These are phyloP conservation scores for Neonectria ditissima DNA, from an alignment of 2,329 filamentous ascomycete species.

Conservation along the genomic window DNA sequence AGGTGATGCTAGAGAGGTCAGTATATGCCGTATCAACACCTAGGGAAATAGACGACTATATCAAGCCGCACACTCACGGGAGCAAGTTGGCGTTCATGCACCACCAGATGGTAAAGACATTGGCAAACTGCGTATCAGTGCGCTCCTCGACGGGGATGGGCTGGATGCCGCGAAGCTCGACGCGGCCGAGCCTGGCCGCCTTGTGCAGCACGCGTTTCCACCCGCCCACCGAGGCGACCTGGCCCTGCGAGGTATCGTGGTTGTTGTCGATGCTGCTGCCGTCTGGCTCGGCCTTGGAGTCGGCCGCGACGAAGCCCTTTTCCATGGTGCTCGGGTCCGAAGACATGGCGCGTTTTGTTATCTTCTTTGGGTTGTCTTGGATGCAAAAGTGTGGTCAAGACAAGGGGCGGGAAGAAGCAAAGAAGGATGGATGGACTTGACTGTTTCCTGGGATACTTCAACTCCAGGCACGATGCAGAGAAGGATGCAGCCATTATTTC, in stretches of 20 bases:
- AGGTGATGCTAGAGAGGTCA: slow-evolving; percentile 47
- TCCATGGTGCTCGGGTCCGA: slow-evolving; percentile 13
- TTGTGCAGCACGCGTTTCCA: slow-evolving; percentile 15
- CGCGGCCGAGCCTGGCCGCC: slow-evolving; percentile 28
- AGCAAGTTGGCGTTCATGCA: slow-evolving; percentile 49
- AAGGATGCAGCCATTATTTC: slow-evolving; percentile 24
- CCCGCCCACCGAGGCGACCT: slow-evolving; percentile 12
- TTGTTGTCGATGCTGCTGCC: slow-evolving; percentile 16
- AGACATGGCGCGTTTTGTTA: slow-evolving; percentile 4
- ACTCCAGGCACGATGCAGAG: slow-evolving; percentile 10
- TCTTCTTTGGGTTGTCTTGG: background rate
- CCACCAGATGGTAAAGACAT: slow-evolving; percentile 48
- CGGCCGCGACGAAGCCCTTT: slow-evolving; percentile 7
- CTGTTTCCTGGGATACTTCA: background rate
- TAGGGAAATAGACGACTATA: too few relatives aligned
- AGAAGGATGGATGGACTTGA: too few relatives aligned
- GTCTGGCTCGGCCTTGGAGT: slow-evolving; percentile 11
- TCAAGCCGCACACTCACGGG: slow-evolving; percentile 39
- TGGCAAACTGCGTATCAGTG: slow-evolving; percentile 47
- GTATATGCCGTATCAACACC: background rate
- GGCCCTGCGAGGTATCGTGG: slow-evolving; percentile 19
- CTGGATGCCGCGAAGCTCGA: slow-evolving; percentile 47
- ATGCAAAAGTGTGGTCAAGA: background rate
- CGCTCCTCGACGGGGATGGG: slow-evolving; percentile 47
- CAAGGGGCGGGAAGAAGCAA: background rate